Base-by-base conservation (phyloP, 116 monocot genomes). In the Iris pallida region DNA sequence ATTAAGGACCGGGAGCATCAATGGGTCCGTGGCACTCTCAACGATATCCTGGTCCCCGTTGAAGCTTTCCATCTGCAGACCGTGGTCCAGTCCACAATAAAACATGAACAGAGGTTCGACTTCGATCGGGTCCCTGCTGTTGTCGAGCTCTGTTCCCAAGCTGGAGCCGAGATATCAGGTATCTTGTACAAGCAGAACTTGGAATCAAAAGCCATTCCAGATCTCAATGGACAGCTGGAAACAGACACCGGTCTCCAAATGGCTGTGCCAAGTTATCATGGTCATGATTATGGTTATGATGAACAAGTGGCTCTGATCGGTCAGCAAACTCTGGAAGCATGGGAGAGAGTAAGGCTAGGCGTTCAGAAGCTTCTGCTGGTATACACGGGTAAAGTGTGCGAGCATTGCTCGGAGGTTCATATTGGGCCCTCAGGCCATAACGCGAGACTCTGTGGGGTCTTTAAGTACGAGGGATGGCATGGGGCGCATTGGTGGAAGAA, bases 361-460 rank as follows among this genome's bases (percentile, higher is more conserved):
- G 87, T 97, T 44, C 59, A 79, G 66, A 92, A 85, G 70, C 71
- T 97, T 53, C 48, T 97, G 47, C 42, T 97, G 7, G 87, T 90
- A 3, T 97, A 97, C 71, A 89, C 92, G 46, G 80, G 81, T 8
- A 97, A 90, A 73, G 92, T 90, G 4, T 97, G 97, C 73, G 65
- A 76, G 67, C 66, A 90, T 58, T 97, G 97, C 47, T 82, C 87
- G 7, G 97, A 97, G 68, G 82, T 97, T 49, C 97, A 97, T 56
- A 63, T 92, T 42, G 97, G 97, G n/a, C 92, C 85, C 5, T 85
- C 97, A 4, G 92, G 92, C 45, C 86, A 97, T 59, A 92, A 87
- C 64, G 92, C 86, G 4, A 77, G 90, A 57, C 60, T 85, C 1
- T 97, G 97, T 71, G 97, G 97, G 30, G 67, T 97, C n/a, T 97